Evolutionary conservation across 805 yeast species (phyloP).

Genomic region (Metschnikowia kofuensis): DNA sequence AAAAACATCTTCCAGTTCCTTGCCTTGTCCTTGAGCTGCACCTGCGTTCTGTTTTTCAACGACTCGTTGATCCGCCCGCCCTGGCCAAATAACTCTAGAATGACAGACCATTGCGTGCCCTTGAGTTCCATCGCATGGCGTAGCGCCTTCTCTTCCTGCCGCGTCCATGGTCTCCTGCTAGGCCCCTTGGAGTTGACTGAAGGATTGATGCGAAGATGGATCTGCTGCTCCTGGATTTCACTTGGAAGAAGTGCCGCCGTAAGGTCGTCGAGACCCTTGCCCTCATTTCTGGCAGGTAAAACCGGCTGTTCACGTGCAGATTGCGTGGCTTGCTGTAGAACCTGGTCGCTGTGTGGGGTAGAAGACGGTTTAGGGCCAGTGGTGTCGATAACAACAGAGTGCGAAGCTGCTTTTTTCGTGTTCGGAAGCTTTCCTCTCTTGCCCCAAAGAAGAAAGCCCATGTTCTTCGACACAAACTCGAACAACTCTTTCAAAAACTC

Average conservation of each 20-base stretch:
- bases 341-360: conserved; percentile 19
- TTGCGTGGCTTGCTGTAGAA: conserved; percentile 7
- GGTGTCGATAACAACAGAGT: background rate
- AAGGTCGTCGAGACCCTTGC: conserved; percentile 25
- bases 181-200: conserved; percentile 25
- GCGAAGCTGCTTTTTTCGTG: too few species aligned
- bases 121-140: conserved; percentile 73
- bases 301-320: background rate
- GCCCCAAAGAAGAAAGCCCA: conserved; percentile 73
- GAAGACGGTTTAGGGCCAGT: background rate
- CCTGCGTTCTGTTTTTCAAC: conserved; percentile 82
- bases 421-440: conserved; percentile 32
- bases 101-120: conserved; percentile 95
- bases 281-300: background rate
- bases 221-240: conserved; percentile 43
- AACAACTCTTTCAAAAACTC: conserved; percentile 74
- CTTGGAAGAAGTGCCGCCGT: conserved; percentile 38
- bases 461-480: conserved; percentile 73
- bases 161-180: conserved; percentile 74
- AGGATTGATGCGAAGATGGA: conserved; percentile 37
- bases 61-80: conserved; percentile 86
- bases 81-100: conserved; percentile 86
- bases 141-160: conserved; percentile 83
- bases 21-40: conserved; percentile 94
- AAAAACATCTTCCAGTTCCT: conserved; percentile 92